Evolutionary conservation across 2,329 filamentous ascomycete species (phyloP).

Genomic region (Epichloe aotearoae): DNA sequence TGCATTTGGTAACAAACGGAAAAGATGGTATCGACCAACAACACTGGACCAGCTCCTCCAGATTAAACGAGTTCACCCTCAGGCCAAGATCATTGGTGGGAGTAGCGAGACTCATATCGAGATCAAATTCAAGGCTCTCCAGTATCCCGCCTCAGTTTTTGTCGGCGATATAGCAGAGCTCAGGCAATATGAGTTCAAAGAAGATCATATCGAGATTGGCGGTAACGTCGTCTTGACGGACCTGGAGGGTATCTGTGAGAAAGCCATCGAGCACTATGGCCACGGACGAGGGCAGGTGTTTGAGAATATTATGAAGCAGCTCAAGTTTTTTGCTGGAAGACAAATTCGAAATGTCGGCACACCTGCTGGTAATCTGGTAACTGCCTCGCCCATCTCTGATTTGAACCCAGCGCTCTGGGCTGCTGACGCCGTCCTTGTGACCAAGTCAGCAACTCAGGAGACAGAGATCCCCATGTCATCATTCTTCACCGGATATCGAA

Average conservation of each 20-base stretch:
- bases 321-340: constrained; percentile 91
- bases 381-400: constrained; percentile 92
- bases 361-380: constrained; percentile 85
- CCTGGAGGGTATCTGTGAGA: constrained; percentile 68
- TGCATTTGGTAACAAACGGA: constrained; percentile 86
- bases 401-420: constrained; percentile 89
- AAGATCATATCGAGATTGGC: constrained; percentile 78
- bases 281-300: constrained; percentile 62
- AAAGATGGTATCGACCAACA: constrained; percentile 84
- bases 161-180: constrained; percentile 89
- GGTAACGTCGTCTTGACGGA: constrained; percentile 90
- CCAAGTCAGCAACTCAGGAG: constrained; percentile 60
- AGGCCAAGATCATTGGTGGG: constrained; percentile 87
- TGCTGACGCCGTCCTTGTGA: constrained; percentile 67
- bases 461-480: constrained; percentile 80
- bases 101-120: constrained; percentile 98
- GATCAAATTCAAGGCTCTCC: constrained; percentile 91
- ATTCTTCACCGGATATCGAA: constrained; percentile 87
- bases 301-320: constrained; percentile 80
- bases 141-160: constrained; percentile 81
- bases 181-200: constrained; percentile 64
- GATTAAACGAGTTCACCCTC: constrained; percentile 75
- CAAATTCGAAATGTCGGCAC: constrained; percentile 98
- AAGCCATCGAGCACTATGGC: constrained; percentile 72
- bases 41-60: constrained; percentile 78